Evolutionary conservation across 768 basidiomycete genomes (phyloP).

Genomic region (Kwoniella dejecticola): DNA sequence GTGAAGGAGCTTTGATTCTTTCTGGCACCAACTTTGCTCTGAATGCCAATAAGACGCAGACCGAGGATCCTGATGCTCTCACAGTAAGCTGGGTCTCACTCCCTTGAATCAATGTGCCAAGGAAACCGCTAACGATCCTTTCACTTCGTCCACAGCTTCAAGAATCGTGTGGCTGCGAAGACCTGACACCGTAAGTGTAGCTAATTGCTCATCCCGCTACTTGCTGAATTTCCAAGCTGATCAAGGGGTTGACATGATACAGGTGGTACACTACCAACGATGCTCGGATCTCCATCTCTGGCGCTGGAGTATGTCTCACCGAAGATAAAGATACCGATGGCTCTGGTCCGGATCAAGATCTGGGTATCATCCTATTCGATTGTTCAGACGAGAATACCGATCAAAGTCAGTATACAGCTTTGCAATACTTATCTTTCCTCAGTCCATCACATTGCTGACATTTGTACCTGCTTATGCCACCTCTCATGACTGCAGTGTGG

Average conservation of each 20-base stretch:
- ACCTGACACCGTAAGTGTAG: slow-evolving; percentile 2
- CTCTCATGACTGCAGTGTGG: too few species aligned
- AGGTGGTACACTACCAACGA: slow-evolving; percentile 8
- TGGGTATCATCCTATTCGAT: not conserved
- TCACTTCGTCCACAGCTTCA: not conserved
- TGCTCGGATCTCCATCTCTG: slow-evolving; percentile 1
- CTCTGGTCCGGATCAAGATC: not conserved
- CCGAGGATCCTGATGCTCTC: too few species aligned
- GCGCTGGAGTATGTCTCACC: not conserved
- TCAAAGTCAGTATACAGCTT: slow-evolving; percentile 8
- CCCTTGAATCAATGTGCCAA: not conserved
- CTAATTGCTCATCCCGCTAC: not conserved
- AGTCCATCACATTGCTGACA: not conserved
- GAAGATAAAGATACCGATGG: slow-evolving; percentile 1
- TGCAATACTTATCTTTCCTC: not conserved
- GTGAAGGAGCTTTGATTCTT: not conserved
- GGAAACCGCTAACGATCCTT: not conserved
- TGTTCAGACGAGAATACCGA: slow-evolving; percentile 6
- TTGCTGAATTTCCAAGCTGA: too few species aligned
- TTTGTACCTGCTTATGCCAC: not conserved
- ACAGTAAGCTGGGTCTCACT: too few species aligned
- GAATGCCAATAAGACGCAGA: not conserved
- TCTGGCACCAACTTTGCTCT: slow-evolving; percentile 4
- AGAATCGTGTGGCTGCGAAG: not conserved
- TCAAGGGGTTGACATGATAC: too few species aligned